Percentiles rank a stretch among this genome's conserved stretches.
Evolutionary conservation across 192 early-diverging fungal genomes (phyloP).

Genomic region (Haplosporangium gracile): DNA sequence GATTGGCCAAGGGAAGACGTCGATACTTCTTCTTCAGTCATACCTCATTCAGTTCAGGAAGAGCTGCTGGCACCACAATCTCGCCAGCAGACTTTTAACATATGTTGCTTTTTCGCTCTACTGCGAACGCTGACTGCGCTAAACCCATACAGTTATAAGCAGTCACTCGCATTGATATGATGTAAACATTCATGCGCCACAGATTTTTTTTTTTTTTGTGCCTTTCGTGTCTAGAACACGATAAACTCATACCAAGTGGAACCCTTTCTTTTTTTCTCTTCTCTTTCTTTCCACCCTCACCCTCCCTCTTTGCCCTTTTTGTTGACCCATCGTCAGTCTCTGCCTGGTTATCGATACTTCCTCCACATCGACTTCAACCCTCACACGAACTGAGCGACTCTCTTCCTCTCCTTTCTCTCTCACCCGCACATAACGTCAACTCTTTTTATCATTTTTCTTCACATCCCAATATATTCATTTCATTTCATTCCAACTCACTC

Average conservation of each 20-base stretch:
- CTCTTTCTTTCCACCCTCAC: not conserved
- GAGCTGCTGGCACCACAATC: too few species aligned
- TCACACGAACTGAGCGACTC: not conserved
- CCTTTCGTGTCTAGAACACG: not conserved
- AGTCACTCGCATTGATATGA: not conserved
- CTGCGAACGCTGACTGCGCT: not conserved
- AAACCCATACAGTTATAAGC: not conserved
- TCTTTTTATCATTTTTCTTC: not conserved
- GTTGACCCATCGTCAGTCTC: conserved; percentile 24
- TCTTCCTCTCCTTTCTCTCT: not conserved
- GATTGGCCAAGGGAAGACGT: too few species aligned
- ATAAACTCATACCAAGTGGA: not conserved
- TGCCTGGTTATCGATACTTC: conserved; percentile 20
- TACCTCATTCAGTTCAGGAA: too few species aligned
- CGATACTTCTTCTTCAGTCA: too few species aligned
- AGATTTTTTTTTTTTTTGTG: conserved; percentile 20
- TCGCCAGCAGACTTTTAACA: too few species aligned
- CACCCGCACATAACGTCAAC: not conserved
- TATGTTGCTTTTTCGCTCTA: not conserved
- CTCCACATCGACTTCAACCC: conserved; percentile 13
- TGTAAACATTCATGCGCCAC: not conserved
- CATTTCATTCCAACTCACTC: conserved; percentile 1
- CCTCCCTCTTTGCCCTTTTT: not conserved
- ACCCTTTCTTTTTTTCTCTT: conserved; percentile 13
- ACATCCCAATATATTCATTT: not conserved